These are phyloP conservation scores for Hypoxylon sp. DNA, from an alignment of 2,329 filamentous ascomycete genomes.

Conservation along the genomic window DNA sequence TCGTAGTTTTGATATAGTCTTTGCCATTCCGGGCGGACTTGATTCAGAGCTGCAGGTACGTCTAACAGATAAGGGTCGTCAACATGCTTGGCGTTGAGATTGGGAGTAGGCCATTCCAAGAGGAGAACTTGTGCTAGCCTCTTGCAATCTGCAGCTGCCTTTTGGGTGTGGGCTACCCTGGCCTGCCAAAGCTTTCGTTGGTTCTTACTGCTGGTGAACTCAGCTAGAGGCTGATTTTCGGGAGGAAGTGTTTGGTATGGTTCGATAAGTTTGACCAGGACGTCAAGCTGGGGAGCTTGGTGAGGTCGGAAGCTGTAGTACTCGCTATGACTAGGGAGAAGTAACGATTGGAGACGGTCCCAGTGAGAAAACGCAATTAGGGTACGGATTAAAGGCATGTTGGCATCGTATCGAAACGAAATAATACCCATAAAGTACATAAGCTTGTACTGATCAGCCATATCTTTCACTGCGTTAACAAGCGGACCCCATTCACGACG, in stretches of 20 bases:
- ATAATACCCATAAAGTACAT: slow-evolving; percentile 51
- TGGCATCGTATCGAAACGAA: slow-evolving; percentile 47
- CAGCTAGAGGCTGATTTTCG: slow-evolving; percentile 40
- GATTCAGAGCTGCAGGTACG: slow-evolving; percentile 56
- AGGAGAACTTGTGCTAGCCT: slow-evolving; percentile 60
- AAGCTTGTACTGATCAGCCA: slow-evolving; percentile 29
- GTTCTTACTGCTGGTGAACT: slow-evolving; percentile 52
- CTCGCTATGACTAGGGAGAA: slow-evolving; percentile 56
- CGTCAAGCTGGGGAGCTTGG: slow-evolving; percentile 54
- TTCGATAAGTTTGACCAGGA: slow-evolving; percentile 54
- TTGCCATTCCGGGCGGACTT: slow-evolving; percentile 63
- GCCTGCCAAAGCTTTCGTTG: slow-evolving; percentile 53
- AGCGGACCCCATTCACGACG: slow-evolving; percentile 50
- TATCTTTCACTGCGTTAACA: slow-evolving; percentile 42
- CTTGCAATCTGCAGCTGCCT: slow-evolving; percentile 55
- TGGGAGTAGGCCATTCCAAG: slow-evolving; percentile 62
- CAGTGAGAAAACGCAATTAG: slow-evolving; percentile 63
- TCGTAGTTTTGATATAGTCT: slow-evolving; percentile 65
- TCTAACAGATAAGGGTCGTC: slow-evolving; percentile 56
- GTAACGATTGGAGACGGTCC: slow-evolving; percentile 57
- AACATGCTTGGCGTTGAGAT: slow-evolving; percentile 54
- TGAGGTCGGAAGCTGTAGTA: slow-evolving; percentile 57
- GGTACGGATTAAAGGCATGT: slow-evolving; percentile 48
- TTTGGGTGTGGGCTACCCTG: slow-evolving; percentile 51
- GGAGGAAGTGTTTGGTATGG: slow-evolving; percentile 52